Evolutionary conservation across 176 grass and related monocot genomes (phyloP), one percentile per base, ranked within the genome.

Genomic region (Zoysia pacifica): DNA sequence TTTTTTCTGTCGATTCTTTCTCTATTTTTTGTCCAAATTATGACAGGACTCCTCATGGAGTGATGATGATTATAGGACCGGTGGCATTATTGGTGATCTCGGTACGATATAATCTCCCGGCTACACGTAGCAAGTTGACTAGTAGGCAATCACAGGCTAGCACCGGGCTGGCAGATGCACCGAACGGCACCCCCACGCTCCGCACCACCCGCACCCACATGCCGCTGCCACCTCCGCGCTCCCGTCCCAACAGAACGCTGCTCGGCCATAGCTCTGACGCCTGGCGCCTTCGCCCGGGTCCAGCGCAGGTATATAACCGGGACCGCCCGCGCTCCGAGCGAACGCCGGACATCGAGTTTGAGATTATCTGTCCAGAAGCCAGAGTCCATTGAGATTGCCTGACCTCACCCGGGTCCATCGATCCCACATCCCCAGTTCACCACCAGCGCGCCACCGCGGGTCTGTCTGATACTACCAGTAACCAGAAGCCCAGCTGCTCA

Each of bases 111-210:
- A 59, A 59, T 13, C 53, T 45, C 13, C 11, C 3, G 39, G 49
- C 72, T 76, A 60, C 72, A 83, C 81, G 81, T 83, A 58, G 81
- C 50, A 59, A 41, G 42, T 83, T 76, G 81, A 83, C 71, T 48
- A 48, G 55, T 54, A 55, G 72, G 50, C 62, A 46, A 72, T 19
- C 6, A 49, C 42, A 60, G 73, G 72, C 72, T 61, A 83, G 63
- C 63, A 28, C n/a, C 16, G 51, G 2, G 62, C 48, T 19, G 52
- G 62, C 65, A 63, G 54, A 44, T 84, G 65, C 73, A 62, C 54
- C 70, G 74, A 62, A 63, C 55, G 48, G 19, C 44, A 8, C 62
- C 44, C 5, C 62, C 61, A 47, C 12, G 44, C 16, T n/a, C 16
- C 66, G 8, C 16, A n/a, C 66, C 43, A 73, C 80, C 51, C 15